A percentile compares a stretch with the other conserved stretches of the same genome.
phyloP scores from a whole-genome alignment of 1,284 basidiomycete species.

The Cutaneotrichosporon sp. region DNA sequence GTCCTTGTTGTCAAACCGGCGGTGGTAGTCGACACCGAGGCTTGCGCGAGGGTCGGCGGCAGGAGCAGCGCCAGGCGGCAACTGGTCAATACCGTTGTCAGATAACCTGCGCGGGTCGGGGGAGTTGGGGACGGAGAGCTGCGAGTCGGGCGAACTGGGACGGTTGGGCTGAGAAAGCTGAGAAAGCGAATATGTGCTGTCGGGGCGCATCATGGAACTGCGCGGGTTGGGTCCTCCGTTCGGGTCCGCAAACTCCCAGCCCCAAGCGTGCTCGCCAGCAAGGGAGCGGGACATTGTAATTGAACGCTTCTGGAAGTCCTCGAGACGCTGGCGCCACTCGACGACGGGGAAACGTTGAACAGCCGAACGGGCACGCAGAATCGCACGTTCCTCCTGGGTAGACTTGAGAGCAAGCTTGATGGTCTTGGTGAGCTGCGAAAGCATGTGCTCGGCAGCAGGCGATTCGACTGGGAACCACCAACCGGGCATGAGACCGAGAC shows the following conservation, averaged over 20 bases:
- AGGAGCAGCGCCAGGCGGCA: slow-evolving; percentile 6
- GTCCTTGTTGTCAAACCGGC: slow-evolving; percentile 40
- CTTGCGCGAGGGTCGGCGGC: background rate
- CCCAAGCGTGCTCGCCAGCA: slow-evolving; percentile 70
- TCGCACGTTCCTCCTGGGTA: slow-evolving; percentile 78
- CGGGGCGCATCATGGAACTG: slow-evolving; percentile 3
- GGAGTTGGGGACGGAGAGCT: slow-evolving; percentile 31
- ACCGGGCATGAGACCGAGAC: slow-evolving; percentile 91
- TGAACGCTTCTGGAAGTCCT: slow-evolving; percentile 84
- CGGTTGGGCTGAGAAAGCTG: slow-evolving; percentile 54
- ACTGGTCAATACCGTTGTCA: slow-evolving; percentile 13
- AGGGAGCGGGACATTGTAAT: slow-evolving; percentile 64
- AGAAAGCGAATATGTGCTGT: slow-evolving; percentile 32
- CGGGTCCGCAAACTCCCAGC: slow-evolving; percentile 40
- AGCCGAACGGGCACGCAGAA: slow-evolving; percentile 83
- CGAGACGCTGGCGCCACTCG: slow-evolving; percentile 89
- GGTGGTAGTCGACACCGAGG: slow-evolving; percentile 35
- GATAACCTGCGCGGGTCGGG: slow-evolving; percentile 13
- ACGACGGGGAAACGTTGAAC: slow-evolving; percentile 93
- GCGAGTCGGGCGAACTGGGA: slow-evolving; percentile 39
- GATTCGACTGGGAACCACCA: slow-evolving; percentile 98
- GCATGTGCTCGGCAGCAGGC: slow-evolving; percentile 81
- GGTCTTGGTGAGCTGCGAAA: slow-evolving; percentile 89
- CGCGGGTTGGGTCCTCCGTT: slow-evolving; percentile 4
- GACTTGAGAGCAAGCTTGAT: slow-evolving; percentile 89